phyloP scores from a whole-genome alignment of 2,329 filamentous ascomycete genomes.

The Remersonia thermophila region DNA sequence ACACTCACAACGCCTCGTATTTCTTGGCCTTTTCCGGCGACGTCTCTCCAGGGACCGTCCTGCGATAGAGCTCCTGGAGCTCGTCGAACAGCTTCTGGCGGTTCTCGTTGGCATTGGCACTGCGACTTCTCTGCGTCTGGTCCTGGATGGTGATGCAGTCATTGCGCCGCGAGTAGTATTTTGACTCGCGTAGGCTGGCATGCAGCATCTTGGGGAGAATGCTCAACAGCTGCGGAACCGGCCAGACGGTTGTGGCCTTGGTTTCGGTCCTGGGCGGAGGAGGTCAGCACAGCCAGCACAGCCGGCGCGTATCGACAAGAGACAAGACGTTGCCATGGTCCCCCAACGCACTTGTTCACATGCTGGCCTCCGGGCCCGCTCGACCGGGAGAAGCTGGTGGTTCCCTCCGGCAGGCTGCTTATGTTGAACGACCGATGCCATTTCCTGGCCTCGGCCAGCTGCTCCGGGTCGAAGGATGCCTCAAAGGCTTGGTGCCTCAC shows the following conservation, averaged over 20 bases:
- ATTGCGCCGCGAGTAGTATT: conserved; percentile 39
- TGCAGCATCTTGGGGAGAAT: conserved; percentile 37
- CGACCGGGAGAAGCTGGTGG: conserved; percentile 43
- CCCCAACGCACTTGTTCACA: conserved; percentile 43
- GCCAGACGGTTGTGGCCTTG: conserved; percentile 44
- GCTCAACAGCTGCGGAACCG: conserved; percentile 33
- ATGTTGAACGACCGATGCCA: conserved; percentile 37
- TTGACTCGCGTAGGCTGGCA: conserved; percentile 34
- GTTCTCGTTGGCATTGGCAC: conserved; percentile 42
- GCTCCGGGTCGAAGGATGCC: conserved; percentile 35
- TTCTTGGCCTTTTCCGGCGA: conserved; percentile 16
- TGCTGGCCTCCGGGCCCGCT: conserved; percentile 50
- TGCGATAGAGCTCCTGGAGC: conserved; percentile 14
- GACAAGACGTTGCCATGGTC: too few relatives aligned
- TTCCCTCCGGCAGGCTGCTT: conserved; percentile 35
- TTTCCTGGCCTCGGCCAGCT: conserved; percentile 37
- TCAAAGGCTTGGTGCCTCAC: conserved; percentile 23
- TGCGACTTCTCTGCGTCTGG: conserved; percentile 40
- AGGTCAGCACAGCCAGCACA: conserved; percentile 5
- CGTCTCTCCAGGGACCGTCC: conserved; percentile 15
- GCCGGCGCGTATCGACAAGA: too few relatives aligned
- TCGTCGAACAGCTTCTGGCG: conserved; percentile 24
- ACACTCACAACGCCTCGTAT: conserved; percentile 17
- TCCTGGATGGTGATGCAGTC: conserved; percentile 44
- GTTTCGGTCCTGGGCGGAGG: conserved; percentile 39